Base-by-base conservation (phyloP, 176 grass and related monocot species). In the Pharus latifolius region DNA sequence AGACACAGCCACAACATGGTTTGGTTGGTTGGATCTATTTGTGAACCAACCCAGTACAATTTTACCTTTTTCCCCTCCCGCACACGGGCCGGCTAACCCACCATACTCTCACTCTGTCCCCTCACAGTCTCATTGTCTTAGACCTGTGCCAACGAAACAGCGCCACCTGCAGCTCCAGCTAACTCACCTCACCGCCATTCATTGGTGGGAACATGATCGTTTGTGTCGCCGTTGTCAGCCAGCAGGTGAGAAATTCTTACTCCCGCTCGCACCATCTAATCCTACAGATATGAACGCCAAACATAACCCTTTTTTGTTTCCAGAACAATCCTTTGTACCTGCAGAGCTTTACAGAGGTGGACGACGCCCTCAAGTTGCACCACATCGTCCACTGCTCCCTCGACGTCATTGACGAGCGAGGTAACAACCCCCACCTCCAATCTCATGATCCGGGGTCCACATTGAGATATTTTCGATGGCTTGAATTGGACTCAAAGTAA, bases 311-410 rank as follows among this genome's bases (percentile, higher is more conserved):
- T 38, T 38, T 38, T 9, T 65, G 34, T 72, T 77, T 11, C n/a
- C 82, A 96, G 93, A 96, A 96, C 86, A 97, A 92, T 25, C 89
- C 94, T 22, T 82, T 97, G 55, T 92, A 92, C 73, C 86, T 97
- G 62, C 86, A 97, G 84, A 92, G 89, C 86, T 97, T 97, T 89
- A 92, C 89, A 12, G 86, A 84, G 79, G 76, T 74, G 11, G 86
- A 97, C 67, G 89, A 97, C 67, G 86, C 84, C 52, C 86, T 97
- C 65, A 97, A 97, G 80, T 89, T 97, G 26, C 94, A 97, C 70
- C 89, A 97, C 75, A 81, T 93, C 78, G 86, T 97, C 37, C 86
- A 93, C 83, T 97, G 94, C 76, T 92, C 89, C 47, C 86, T 97
- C 25, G 94, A 97, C 69, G 89, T 93, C 74, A 81, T 95, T 65